Evolutionary conservation across 2,329 filamentous ascomycete genomes (phyloP), one percentile per base, ranked within the genome.

Genomic region (Parafenestella ontariensis): DNA sequence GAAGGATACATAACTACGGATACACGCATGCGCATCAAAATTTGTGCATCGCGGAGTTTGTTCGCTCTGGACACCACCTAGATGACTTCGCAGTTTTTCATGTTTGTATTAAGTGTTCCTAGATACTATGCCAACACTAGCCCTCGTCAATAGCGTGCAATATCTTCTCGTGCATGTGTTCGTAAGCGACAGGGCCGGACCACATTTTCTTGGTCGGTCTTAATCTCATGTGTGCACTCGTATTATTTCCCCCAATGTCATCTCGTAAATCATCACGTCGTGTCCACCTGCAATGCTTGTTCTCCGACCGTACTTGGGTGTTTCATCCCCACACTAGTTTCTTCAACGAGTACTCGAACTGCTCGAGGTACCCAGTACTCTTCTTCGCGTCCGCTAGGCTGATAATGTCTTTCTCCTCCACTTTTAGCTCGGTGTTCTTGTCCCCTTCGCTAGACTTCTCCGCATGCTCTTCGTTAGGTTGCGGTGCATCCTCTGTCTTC

Each of bases 311-410:
- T 5, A 41, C 8, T 3, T 6, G 11, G 13, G 11, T 26, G 24
- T 9, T 58, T 45, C 15, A 86, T 3, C 83, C 82, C 95, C 95
- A 98, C 11, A 99, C 92, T 72, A 98, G 78, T 81, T 91, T 96
- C 85, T 96, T 97, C 67, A 98, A 83, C 54, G 89, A 90, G 79
- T 98, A 92, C 1, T 92, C 91, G 69, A 96, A 77, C 73, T 94
- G 89, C 76, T 97, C 94, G 47, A 98, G 75, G 65, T 96, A 82
- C 0, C 92, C 91, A 0, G 94, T 97, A 56, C 89, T 92, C 79
- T 85, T 90, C 82, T 86, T 94, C 52, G 95, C 95, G 70, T 97
- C 92, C 1, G 86, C 87, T 48, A 96, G 74, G 21, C 88, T 91
- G 47, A 99, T 91, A 46, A 99, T 91, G 66, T 94, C 89, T 36